phyloP scores from a whole-genome alignment of 139 green algal species.

The Dunaliella primolecta region DNA sequence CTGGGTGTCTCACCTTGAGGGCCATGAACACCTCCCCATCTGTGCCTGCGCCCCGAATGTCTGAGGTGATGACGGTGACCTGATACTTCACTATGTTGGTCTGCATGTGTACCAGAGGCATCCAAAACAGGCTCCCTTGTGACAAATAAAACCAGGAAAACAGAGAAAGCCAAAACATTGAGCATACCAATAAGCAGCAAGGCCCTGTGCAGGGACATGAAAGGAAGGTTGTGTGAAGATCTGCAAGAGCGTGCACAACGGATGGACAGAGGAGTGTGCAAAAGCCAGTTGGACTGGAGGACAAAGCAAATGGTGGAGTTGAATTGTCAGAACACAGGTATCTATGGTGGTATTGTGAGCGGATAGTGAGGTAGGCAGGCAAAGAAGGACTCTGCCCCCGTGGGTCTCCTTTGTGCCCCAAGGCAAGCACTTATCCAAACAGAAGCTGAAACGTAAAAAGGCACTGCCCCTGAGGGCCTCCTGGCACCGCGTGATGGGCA shows the following conservation, averaged over 20 bases:
- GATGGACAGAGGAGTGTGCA: background rate
- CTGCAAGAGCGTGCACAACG: background rate
- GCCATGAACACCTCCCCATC: slow-evolving; percentile 45
- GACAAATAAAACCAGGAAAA: background rate
- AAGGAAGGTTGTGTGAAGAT: background rate
- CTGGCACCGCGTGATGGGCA: no score
- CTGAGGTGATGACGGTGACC: slow-evolving; percentile 47
- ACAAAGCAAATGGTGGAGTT: no score
- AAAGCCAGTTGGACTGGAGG: background rate
- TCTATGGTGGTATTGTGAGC: no score
- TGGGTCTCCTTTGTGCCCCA: no score
- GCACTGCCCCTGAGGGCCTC: no score
- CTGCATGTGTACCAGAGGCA: background rate
- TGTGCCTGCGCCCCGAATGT: slow-evolving; percentile 46
- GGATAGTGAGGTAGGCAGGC: no score
- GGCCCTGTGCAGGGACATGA: background rate
- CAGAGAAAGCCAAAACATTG: background rate
- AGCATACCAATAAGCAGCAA: background rate
- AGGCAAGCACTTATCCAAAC: no score
- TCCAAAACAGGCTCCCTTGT: background rate
- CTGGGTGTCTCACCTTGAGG: background rate
- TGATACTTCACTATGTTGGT: slow-evolving; percentile 30
- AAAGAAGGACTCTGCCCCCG: no score
- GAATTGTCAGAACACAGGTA: no score
- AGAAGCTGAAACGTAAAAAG: no score